Percentiles rank a stretch among this genome's conserved stretches.
phyloP scores from a whole-genome alignment of 768 basidiomycete genomes.

The Termitomyces sp. region DNA sequence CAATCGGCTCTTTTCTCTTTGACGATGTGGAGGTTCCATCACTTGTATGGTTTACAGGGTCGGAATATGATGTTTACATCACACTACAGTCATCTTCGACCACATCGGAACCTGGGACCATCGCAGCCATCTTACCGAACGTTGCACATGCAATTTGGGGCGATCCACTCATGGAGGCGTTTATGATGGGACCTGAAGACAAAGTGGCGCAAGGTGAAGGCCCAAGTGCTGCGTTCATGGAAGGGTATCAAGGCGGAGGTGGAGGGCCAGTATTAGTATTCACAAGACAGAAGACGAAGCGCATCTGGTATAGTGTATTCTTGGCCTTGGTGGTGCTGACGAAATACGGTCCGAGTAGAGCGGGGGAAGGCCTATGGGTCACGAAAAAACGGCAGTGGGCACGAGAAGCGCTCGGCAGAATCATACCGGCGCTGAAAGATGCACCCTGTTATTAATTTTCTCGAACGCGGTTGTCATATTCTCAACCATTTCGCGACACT shows the following conservation, averaged over 20 bases:
- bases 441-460: constrained; percentile 33
- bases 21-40: constrained; percentile 72
- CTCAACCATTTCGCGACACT: not conserved
- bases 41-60: constrained; percentile 58
- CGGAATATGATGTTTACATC: constrained; percentile 53
- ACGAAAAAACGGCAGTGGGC: constrained; percentile 33
- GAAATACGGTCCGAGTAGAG: constrained; percentile 22
- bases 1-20: constrained; percentile 71
- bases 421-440: constrained; percentile 37
- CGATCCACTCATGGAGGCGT: constrained; percentile 66
- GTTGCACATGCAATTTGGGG: constrained; percentile 63
- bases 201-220: constrained; percentile 20
- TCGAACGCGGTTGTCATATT: not conserved
- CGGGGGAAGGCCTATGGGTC: constrained; percentile 10
- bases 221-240: constrained; percentile 44
- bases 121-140: constrained; percentile 44
- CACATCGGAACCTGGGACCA: constrained; percentile 17
- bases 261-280: constrained; percentile 48
- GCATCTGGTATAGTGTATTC: constrained; percentile 72
- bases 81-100: constrained; percentile 21
- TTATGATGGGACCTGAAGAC: constrained; percentile 36
- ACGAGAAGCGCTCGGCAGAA: constrained; percentile 29
- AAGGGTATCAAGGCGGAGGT: constrained; percentile 53
- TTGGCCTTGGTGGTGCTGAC: constrained; percentile 49
- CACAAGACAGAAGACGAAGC: constrained; percentile 65